Evolutionary conservation across 2,329 filamentous ascomycete genomes (phyloP), one percentile per base, ranked within the genome.

Genomic region (Penicillium decumbens): DNA sequence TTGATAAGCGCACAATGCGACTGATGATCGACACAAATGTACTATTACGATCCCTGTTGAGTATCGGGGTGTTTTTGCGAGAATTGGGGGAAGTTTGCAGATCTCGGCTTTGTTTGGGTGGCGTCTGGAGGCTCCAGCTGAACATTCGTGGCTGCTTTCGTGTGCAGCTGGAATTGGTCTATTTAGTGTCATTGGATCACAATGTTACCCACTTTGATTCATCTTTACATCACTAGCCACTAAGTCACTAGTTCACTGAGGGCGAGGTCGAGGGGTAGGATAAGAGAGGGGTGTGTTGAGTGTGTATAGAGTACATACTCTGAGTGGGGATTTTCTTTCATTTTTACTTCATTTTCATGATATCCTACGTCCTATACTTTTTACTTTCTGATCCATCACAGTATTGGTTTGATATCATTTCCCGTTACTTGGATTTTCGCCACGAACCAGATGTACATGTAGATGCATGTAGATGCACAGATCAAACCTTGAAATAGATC

Each of bases 81-180:
- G 6, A 20, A 23, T 3, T 10, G 18, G 38, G 37, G 18, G 41
- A 45, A 28, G 28, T 6, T 18, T 40, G 48, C 49, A 50, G 47
- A 55, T 55, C 49, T 32, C 37, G 39, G 45, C 27, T 35, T 12
- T 15, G 12, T 24, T 27, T n/a, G 23, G 47, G 54, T 57, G 51
- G 52, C 54, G 54, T 42, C 24, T 53, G 33, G 37, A 33, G 39
- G 43, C 41, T 50, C 45, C 49, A 57, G 54, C 54, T 57, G 54
- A 57, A 57, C 12, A 35, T 45, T 45, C 35, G 47, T 57, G 54
- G 54, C 54, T 53, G 54, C 47, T 33, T 33, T 43, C 33, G 42
- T 47, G 46, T 27, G 20, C 39, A 50, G 54, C 51, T 56, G 54
- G 49, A 50, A 33, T 32, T 10, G 7, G 9, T 28, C 27, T 9